Conservation (phyloP, 192 early-diverging fungal species). For the Podila verticillata region DNA sequence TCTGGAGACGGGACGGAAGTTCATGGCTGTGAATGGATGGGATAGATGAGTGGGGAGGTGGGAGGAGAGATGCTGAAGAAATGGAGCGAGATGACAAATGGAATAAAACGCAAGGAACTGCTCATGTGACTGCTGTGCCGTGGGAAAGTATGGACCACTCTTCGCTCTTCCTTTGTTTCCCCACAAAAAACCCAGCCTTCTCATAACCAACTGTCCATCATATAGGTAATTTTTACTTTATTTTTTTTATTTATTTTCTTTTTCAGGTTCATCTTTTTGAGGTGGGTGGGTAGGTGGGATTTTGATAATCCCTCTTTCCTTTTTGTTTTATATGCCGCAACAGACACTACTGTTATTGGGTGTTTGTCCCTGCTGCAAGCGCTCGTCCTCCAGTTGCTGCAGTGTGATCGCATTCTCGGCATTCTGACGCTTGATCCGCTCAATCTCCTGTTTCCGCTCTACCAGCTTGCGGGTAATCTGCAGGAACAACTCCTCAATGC, state of each 20-base stretch:
- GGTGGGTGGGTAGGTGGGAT: no score
- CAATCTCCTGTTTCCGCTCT: conserved; percentile 51
- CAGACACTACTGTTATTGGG: conserved; percentile 34
- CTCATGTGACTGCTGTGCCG: neutral
- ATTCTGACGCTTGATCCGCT: conserved; percentile 37
- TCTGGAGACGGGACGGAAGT: conserved; percentile 30
- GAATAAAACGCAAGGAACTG: neutral
- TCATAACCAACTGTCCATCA: neutral
- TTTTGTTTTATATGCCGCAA: conserved; percentile 35
- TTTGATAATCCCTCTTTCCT: neutral
- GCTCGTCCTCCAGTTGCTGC: conserved; percentile 47
- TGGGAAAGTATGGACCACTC: neutral
- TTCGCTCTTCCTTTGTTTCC: no score
- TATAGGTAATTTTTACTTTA: neutral
- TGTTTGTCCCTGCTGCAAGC: conserved; percentile 41
- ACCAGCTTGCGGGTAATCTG: conserved; percentile 61
- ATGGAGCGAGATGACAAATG: neutral
- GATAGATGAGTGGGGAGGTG: neutral
- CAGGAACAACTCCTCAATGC: conserved; percentile 65
- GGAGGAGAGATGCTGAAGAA: neutral
- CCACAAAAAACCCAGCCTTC: neutral
- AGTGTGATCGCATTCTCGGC: conserved; percentile 51
- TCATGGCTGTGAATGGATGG: conserved; percentile 5
- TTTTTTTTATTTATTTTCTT: conserved; percentile 2
- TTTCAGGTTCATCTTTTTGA: neutral